Conservation (phyloP, 2,329 filamentous ascomycete genomes). For the Teratosphaeria viscida region DNA sequence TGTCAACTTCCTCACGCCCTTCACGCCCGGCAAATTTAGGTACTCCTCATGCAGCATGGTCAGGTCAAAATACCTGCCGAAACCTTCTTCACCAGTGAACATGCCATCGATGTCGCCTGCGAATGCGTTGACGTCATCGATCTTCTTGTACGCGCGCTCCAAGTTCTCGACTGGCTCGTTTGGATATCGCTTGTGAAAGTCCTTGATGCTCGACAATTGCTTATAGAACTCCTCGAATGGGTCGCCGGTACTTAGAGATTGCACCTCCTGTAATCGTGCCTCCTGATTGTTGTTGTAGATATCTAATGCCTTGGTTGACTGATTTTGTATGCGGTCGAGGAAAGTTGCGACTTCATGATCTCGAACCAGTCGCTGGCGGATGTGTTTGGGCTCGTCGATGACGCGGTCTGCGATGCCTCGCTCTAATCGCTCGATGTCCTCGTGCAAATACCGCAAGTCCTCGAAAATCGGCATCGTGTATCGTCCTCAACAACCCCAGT, state of each 20-base stretch:
- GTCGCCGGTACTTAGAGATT: constrained; percentile 73
- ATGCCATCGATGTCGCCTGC: constrained; percentile 66
- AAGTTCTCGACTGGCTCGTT: constrained; percentile 93
- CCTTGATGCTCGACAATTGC: constrained; percentile 68
- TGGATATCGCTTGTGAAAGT: constrained; percentile 82
- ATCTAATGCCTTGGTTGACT: constrained; percentile 67
- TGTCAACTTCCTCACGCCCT: constrained; percentile 52
- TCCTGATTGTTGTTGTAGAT: constrained; percentile 76
- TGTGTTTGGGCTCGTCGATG: constrained; percentile 77
- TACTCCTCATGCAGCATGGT: constrained; percentile 77
- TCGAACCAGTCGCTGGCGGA: constrained; percentile 76
- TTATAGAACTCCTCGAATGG: constrained; percentile 87
- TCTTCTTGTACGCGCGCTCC: constrained; percentile 78
- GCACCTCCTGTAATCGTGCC: constrained; percentile 65
- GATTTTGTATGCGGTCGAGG: constrained; percentile 74
- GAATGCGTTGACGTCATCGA: constrained; percentile 41
- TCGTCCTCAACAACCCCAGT: constrained; percentile 35
- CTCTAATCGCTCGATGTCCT: constrained; percentile 93
- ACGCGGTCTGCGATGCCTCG: constrained; percentile 86
- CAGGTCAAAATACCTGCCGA: constrained; percentile 84
- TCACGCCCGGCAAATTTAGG: constrained; percentile 77
- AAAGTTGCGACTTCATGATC: constrained; percentile 89
- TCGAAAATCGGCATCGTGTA: constrained; percentile 55
- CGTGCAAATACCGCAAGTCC: constrained; percentile 86
- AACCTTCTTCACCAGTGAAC: constrained; percentile 93